Percentiles rank a stretch among this genome's conserved stretches.
Evolutionary conservation across 208 protist species (phyloP).

Genomic region (Angomonas deanei): DNA sequence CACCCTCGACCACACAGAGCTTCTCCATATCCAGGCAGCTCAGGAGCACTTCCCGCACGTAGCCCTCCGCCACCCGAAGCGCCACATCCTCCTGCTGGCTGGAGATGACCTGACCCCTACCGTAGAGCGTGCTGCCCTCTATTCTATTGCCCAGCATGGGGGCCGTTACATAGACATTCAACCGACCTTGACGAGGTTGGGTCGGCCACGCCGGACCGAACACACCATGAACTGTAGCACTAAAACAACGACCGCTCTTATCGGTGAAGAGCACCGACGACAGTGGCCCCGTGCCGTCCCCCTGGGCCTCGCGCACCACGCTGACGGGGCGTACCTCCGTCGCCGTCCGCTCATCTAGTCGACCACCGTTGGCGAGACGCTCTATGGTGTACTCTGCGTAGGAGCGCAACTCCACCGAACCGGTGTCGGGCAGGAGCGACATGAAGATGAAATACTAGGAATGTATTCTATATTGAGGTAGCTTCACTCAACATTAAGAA

Average conservation of each 20-base stretch:
- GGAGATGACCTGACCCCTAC: conserved; percentile 6
- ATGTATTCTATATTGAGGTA: too few relatives aligned
- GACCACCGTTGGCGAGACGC: conserved; percentile 31
- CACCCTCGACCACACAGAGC: conserved; percentile 51
- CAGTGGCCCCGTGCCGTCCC: conserved; percentile 21
- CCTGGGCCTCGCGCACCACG: conserved; percentile 38
- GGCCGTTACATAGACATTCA: conserved; percentile 58
- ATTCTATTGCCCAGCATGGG: conserved; percentile 38
- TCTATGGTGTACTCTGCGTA: conserved; percentile 47
- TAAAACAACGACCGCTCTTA: conserved; percentile 50
- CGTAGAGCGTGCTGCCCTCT: conserved; percentile 14
- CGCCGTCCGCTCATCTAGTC: conserved; percentile 54
- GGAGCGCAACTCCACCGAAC: conserved; percentile 60
- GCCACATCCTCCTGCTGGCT: conserved; percentile 25
- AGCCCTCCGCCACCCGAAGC: conserved; percentile 70
- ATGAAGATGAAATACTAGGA: too few relatives aligned
- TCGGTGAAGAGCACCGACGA: conserved; percentile 75
- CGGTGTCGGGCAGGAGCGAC: conserved; percentile 75
- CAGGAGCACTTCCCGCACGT: conserved; percentile 47
- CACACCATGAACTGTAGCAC: conserved; percentile 53
- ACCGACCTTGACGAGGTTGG: conserved; percentile 46
- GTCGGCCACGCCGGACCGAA: conserved; percentile 64
- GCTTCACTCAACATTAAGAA: too few relatives aligned
- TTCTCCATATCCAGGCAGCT: conserved; percentile 47
- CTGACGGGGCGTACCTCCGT: conserved; percentile 32